Evolutionary conservation across 1,284 basidiomycete genomes (phyloP).

Genomic region (Cryptococcus sp.): DNA sequence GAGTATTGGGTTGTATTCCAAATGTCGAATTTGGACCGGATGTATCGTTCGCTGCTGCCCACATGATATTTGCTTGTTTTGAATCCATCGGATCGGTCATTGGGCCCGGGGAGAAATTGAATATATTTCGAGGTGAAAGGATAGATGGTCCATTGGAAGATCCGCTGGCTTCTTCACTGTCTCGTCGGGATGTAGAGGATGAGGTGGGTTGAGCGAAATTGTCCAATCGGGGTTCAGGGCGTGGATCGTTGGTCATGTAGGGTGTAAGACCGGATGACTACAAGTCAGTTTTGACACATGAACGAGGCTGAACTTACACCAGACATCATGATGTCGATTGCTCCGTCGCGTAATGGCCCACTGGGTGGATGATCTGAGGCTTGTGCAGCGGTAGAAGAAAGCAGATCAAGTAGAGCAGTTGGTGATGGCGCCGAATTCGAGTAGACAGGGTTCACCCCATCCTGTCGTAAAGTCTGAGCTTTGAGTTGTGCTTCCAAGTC

Average conservation of each 20-base stretch:
- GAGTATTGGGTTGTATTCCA: conserved; percentile 9
- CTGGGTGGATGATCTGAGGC: neutral
- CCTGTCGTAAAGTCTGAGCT: neutral
- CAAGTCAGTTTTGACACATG: too few relatives aligned
- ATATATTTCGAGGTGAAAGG: conserved; percentile 35
- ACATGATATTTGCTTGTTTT: conserved; percentile 3
- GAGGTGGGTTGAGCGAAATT: neutral
- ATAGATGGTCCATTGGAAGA: conserved; percentile 12
- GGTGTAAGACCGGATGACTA: conserved; percentile 21
- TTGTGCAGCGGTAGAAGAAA: conserved; percentile 34
- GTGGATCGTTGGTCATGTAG: conserved; percentile 5
- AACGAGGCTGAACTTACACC: neutral
- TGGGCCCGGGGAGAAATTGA: conserved; percentile 37
- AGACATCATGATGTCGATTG: conserved; percentile 20
- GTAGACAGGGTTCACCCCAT: neutral
- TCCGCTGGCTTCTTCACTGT: neutral
- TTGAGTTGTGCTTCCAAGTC: conserved; percentile 24
- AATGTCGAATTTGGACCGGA: conserved; percentile 4
- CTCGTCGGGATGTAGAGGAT: neutral
- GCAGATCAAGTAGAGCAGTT: conserved; percentile 41
- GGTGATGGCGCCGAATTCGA: conserved; percentile 23
- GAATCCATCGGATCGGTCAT: neutral
- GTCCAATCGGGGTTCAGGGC: neutral
- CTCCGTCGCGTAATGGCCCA: conserved; percentile 12
- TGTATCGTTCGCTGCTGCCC: conserved; percentile 4